phyloP scores from a whole-genome alignment of 768 basidiomycete genomes.

The Coprinellus aureogranulatus region DNA sequence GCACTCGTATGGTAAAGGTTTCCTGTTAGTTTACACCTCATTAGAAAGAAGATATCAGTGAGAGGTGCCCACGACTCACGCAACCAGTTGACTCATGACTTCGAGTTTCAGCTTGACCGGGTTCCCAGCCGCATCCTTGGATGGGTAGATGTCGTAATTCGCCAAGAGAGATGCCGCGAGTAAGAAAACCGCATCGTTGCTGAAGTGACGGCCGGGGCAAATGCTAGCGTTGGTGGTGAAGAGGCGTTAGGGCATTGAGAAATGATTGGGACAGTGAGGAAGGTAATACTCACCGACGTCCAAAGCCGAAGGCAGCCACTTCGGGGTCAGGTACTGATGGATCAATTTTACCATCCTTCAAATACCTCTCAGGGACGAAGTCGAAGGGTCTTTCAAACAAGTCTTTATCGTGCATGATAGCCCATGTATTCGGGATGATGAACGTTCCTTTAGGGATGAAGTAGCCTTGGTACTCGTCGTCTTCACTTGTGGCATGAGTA shows the following conservation, averaged over 20 bases:
- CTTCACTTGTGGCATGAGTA: constrained; percentile 7
- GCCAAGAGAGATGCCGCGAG: constrained; percentile 8
- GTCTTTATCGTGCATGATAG: constrained; percentile 28
- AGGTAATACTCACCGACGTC: constrained; percentile 9
- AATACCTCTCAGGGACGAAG: background rate
- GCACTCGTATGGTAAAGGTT: too few relatives aligned
- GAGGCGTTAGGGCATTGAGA: too few relatives aligned
- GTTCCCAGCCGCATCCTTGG: background rate
- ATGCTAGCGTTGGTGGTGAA: too few relatives aligned
- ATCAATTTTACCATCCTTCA: background rate
- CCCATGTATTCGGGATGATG: constrained; percentile 13
- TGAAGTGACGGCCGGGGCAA: constrained; percentile 4
- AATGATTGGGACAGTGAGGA: background rate
- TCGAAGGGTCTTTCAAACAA: constrained; percentile 28
- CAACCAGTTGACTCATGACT: background rate
- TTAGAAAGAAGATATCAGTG: background rate
- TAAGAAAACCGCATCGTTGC: constrained; percentile 7
- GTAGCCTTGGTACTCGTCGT: constrained; percentile 13
- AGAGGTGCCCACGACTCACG: background rate
- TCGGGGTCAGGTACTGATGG: background rate
- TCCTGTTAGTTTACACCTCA: too few relatives aligned
- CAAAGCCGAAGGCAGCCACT: constrained; percentile 16
- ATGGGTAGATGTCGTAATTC: constrained; percentile 2
- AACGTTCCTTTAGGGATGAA: constrained; percentile 15
- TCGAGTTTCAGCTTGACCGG: background rate